Percentiles rank a stretch among this genome's conserved stretches.
Conservation (phyloP, 139 green algal species). For the Closterium sp. region DNA sequence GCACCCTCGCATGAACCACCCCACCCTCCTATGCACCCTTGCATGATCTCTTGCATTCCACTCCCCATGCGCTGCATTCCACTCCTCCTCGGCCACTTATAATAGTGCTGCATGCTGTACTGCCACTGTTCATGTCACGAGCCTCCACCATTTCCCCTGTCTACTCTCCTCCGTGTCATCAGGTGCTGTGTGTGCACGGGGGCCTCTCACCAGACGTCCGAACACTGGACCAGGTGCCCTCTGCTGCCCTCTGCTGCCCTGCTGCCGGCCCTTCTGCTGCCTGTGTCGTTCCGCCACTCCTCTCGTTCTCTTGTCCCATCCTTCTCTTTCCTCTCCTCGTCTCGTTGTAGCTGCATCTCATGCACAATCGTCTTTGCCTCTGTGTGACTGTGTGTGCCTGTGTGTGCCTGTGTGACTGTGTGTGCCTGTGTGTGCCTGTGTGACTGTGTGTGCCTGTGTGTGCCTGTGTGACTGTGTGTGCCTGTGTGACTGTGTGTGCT, state of each 20-base stretch:
- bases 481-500: not conserved
- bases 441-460: not conserved
- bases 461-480: not conserved
- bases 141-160: no score
- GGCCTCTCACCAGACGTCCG: conserved; percentile 93
- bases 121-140: no score
- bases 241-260: not conserved
- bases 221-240: conserved; percentile 88
- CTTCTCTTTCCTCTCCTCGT: not conserved
- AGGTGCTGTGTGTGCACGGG: conserved; percentile 95
- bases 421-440: not conserved
- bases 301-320: not conserved
- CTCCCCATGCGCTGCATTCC: no score
- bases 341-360: not conserved
- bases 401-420: not conserved
- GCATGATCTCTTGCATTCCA: no score
- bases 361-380: not conserved
- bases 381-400: not conserved
- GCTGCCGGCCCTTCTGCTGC: not conserved
- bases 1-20: no score
- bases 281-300: not conserved
- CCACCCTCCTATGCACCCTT: no score
- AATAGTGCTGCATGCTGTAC: no score
- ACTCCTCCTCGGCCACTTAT: no score
- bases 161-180: not conserved